Base-by-base conservation (phyloP, 805 yeast species). In the Cyberlindnera japonica region DNA sequence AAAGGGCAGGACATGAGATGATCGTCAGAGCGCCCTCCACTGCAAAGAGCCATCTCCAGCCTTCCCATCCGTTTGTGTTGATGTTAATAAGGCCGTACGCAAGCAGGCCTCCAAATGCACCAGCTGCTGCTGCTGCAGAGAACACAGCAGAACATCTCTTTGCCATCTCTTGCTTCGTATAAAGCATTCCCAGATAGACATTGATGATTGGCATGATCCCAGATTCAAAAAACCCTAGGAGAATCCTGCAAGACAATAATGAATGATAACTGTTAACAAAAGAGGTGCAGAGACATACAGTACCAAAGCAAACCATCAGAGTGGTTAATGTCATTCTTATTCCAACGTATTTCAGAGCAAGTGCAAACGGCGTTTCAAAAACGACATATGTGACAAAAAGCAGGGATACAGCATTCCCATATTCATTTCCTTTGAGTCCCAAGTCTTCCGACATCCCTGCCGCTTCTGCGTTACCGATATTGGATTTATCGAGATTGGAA, bases 41-140 rank as follows among this genome's bases (percentile, higher is more conserved):
- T 6, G 75, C 65, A 46, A 64, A 75, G 19, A 75, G 59, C 63
- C 72, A 75, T 51, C 74, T 65, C 76, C 77, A 75, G 10, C 74
- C 75, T 29, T 56, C 65, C 49, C 69, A 53, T 2, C 64, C 61
- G 8, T 55, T 52, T 0, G 70, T 72, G 33, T 62, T 54, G 46
- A 72, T 64, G 25, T 59, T 54, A 8, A 68, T 55, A 35, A 77
- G 63, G 16, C 74, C 80, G 43, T 64, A 68, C 0, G 72, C 69
- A 21, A 74, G 63, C 18, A 73, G 57, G n/a, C 83, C 82, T 37
- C 79, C 78, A 54, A 77, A 74, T 2, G 78, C 77, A 31, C 77
- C 72, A 8, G 80, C 59, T 6, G 43, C 37, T 1, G 59, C 57
- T 20, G 49, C 37, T 1, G 61, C 59, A 27, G 52, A 44, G 35